Percentiles rank a stretch among this genome's conserved stretches.
Evolutionary conservation across 495 filamentous ascomycete genomes (phyloP).

Genomic region (Hypoxylon subgilvum): DNA sequence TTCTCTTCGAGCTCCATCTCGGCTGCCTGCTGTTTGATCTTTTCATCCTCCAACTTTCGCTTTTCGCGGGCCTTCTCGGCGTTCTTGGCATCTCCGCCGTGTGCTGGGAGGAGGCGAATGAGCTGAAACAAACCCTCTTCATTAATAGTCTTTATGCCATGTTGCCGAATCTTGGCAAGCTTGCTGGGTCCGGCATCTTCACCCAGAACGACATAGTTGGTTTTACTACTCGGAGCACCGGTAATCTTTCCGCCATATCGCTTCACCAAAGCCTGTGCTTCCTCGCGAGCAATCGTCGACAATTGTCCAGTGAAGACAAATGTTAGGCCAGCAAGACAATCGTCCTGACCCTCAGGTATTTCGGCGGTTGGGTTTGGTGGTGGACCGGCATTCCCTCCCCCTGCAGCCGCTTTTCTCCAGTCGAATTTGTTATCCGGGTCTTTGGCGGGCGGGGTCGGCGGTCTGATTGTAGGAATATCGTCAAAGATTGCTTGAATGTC

Average conservation of each 20-base stretch:
- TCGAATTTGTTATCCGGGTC: constrained; percentile 75
- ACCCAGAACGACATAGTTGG: constrained; percentile 90
- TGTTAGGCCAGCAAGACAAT: constrained; percentile 88
- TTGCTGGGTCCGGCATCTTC: constrained; percentile 93
- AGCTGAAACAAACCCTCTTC: constrained; percentile 91
- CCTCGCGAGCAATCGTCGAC: constrained; percentile 77
- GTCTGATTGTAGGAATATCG: constrained; percentile 77
- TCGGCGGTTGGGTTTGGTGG: constrained; percentile 66
- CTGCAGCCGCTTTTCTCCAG: constrained; percentile 57
- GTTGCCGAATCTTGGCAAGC: constrained; percentile 79
- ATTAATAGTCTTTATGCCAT: constrained; percentile 85
- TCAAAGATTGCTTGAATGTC: constrained; percentile 86
- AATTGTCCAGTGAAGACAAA: constrained; percentile 98
- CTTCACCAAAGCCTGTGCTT: constrained; percentile 86
- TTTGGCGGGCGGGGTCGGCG: constrained; percentile 79
- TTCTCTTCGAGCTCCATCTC: constrained; percentile 78
- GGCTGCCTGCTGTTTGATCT: constrained; percentile 73
- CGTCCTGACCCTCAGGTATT: constrained; percentile 80
- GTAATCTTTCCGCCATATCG: constrained; percentile 92
- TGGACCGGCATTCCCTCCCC: constrained; percentile 61
- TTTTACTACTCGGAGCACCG: constrained; percentile 84
- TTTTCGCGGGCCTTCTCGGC: constrained; percentile 83
- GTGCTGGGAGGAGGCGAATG: constrained; percentile 80
- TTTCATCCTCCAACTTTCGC: constrained; percentile 78
- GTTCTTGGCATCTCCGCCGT: constrained; percentile 86